Evolutionary conservation across 2,329 filamentous ascomycete genomes (phyloP), one percentile per base, ranked within the genome.

Genomic region (Alternaria hordeiaustralica): DNA sequence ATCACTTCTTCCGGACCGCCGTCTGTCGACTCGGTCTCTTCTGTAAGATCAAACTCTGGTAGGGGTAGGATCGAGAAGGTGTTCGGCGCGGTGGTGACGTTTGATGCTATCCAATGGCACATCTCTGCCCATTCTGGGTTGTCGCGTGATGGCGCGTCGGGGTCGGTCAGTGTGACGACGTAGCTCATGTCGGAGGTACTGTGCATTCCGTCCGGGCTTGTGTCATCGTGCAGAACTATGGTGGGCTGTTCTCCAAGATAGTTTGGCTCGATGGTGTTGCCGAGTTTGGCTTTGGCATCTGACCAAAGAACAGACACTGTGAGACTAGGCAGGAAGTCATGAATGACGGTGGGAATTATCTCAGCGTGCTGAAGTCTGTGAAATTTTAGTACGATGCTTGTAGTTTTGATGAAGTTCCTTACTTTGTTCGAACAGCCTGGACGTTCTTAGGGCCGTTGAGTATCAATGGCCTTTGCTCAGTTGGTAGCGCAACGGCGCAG

Each of bases 291-390:
- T 1, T 79, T 67, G 71, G 77, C 46, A 78, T 75, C 69, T 60
- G 83, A 82, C 78, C 86, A 86, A 44, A 77, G 80, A 9, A 87
- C 79, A 47, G 81, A 78, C 44, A 90, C 71, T 43, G 83, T 81
- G 57, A 88, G 79, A 7, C 81, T 81, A 6, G 88, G 88, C 4
- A 82, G 75, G 75, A 90, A 90, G 64, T 87, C 84, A 66, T 89
- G 84, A 61, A 90, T 83, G 20, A 90, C 87, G 87, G 71, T 21
- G 36, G 79, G 78, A 45, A 81, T 81, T 33, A 82, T 81, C 59
- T 81, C 78, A 21, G 80, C 80, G 64, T 76, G 74, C 18, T 67
- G 73, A n/a, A 81, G 72, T 63, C 79, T 82, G 60, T 6, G 9
- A 49, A 21, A 8, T 8, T 26, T 69, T 43, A 69, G 58, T 20